Conservation (phyloP, 1,139 yeast species). For the Tardiomyces depauwii region DNA sequence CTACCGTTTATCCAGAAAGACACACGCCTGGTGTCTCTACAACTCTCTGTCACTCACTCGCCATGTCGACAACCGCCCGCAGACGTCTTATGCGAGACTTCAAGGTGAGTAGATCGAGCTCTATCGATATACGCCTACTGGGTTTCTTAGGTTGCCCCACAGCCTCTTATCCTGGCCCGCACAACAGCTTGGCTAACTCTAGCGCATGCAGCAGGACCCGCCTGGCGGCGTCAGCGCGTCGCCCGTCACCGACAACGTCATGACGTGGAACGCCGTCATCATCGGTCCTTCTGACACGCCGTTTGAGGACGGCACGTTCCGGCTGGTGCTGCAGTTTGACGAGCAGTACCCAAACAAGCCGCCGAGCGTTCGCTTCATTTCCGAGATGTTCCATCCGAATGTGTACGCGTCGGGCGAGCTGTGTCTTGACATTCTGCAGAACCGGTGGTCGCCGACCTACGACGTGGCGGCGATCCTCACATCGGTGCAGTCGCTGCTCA, state of each 20-base stretch:
- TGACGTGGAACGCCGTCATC: slow-evolving; percentile 97
- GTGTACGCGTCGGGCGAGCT: slow-evolving; percentile 93
- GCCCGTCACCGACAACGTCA: slow-evolving; percentile 92
- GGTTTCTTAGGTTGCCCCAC: too few species aligned
- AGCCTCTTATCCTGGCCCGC: too few species aligned
- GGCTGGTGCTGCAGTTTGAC: slow-evolving; percentile 77
- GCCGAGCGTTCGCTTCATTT: slow-evolving; percentile 79
- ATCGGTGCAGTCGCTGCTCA: slow-evolving; percentile 56
- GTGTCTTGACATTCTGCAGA: slow-evolving; percentile 90
- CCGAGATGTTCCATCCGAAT: slow-evolving; percentile 97
- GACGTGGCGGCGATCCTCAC: slow-evolving; percentile 96
- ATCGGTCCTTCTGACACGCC: slow-evolving; percentile 98
- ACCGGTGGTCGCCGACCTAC: slow-evolving; percentile 97
- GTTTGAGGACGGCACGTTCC: slow-evolving; percentile 94
- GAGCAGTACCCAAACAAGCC: slow-evolving; percentile 98
- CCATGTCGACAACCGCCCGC: slow-evolving; percentile 95
- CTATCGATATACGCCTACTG: too few species aligned
- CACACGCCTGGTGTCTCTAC: too few species aligned
- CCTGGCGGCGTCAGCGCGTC: slow-evolving; percentile 98
- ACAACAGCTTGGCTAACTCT: slow-evolving; percentile 1
- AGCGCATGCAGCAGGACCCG: slow-evolving; percentile 96
- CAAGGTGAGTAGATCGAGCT: slow-evolving; percentile 40
- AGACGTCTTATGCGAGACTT: slow-evolving; percentile 98
- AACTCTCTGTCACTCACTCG: not conserved
- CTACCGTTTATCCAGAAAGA: too few species aligned